Evolutionary conservation across 1,284 basidiomycete genomes (phyloP).

Genomic region (Microbotryomycetes sp.): DNA sequence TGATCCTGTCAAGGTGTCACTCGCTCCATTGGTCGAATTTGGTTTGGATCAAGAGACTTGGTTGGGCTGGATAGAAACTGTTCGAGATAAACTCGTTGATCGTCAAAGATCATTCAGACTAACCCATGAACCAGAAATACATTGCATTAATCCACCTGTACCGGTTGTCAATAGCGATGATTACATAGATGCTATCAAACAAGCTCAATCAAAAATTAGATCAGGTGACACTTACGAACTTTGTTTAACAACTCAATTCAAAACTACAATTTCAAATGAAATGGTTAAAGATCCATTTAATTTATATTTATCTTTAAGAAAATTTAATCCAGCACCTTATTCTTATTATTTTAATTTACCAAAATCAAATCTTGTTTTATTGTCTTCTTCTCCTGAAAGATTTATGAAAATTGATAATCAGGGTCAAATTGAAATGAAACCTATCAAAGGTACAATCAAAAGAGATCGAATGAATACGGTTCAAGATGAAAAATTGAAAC

Average conservation of each 20-base stretch:
- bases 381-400: slow-evolving; percentile 81
- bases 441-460: slow-evolving; percentile 79
- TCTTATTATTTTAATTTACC: slow-evolving; percentile 71
- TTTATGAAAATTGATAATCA: slow-evolving; percentile 77
- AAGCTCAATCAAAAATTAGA: slow-evolving; percentile 67
- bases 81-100: neutral
- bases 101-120: too few relatives aligned
- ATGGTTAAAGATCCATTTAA: slow-evolving; percentile 35
- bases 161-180: slow-evolving; percentile 35
- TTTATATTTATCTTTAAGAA: slow-evolving; percentile 54
- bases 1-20: slow-evolving; percentile 38
- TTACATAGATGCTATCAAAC: slow-evolving; percentile 67
- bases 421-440: slow-evolving; percentile 72
- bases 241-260: slow-evolving; percentile 74
- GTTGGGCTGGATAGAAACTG: slow-evolving; percentile 10
- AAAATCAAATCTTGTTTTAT: slow-evolving; percentile 58
- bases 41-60: slow-evolving; percentile 34
- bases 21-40: slow-evolving; percentile 32
- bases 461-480: slow-evolving; percentile 6
- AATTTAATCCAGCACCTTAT: slow-evolving; percentile 83
- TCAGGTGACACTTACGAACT: slow-evolving; percentile 94
- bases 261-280: slow-evolving; percentile 34
- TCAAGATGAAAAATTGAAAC: slow-evolving; percentile 43
- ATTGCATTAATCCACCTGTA: too few relatives aligned
- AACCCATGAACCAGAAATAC: too few relatives aligned